Base-by-base conservation (phyloP, 345 rosid species). In the Eucalyptus rudis region DNA sequence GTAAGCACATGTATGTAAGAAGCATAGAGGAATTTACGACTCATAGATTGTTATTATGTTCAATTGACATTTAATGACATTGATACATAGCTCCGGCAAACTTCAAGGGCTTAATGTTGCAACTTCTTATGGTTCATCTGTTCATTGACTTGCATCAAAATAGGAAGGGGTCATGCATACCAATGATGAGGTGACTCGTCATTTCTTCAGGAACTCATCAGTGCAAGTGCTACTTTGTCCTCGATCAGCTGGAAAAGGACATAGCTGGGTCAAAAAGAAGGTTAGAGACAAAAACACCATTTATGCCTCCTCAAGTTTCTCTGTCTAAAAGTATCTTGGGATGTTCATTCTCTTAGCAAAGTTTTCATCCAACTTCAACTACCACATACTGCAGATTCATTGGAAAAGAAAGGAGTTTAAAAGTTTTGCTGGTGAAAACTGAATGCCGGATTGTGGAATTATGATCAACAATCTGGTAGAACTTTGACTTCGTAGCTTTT, bases 181-280 rank as follows among this genome's bases (percentile, higher is more conserved):
- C 71, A 92, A 92, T 71, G 99, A 97, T 91, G 99, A 97, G 91
- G 96, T 93, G 92, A 97, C 99, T 87, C 98, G 97, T 86, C 95
- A 88, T 59, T 97, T 96, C 85, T 96, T 97, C 94, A 96, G 96
- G 94, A 95, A 95, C 90, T 97, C 99, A 6, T 96, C 99, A 0
- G 99, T 97, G 89, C 97, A 96, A 90, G 96, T 97, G 87, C 90
- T 96, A 76, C 98, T 96, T 90, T 97, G 99, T 90, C 98, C 99
- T 40, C 94, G 99, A 84, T 94, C 98, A 89, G 97, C 94, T 10
- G 97, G 95, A 62, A 94, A 92, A 95, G 99, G 99, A 88, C 95
- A 95, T 93, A 97, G 99, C 93, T 97, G 94, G 90, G 86, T 92
- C 9, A 96, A 94, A 93, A 94, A 96, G 79, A 93, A 93, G 96